These are phyloP conservation scores for Cercospora beticola DNA, from an alignment of 2,329 filamentous ascomycete genomes.

Conservation along the genomic window DNA sequence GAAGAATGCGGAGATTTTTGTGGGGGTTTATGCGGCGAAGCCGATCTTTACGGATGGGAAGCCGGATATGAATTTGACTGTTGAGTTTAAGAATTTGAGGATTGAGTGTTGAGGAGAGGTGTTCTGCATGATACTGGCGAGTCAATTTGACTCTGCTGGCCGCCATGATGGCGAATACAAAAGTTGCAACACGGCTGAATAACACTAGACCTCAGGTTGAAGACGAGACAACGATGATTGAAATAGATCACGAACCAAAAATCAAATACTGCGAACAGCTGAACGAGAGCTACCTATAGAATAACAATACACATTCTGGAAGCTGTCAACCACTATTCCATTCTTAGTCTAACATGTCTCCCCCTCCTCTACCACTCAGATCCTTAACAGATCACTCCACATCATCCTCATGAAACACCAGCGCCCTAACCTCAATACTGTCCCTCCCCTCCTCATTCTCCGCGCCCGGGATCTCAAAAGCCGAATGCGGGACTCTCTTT, in stretches of 20 bases:
- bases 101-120: conserved; percentile 17
- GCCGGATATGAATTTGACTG: conserved; percentile 16
- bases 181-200: too few species aligned
- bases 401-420: conserved; percentile 62
- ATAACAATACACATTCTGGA: neutral
- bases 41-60: conserved; percentile 15
- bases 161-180: too few species aligned
- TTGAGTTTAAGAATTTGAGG: conserved; percentile 19
- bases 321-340: neutral
- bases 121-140: neutral
- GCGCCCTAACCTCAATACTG: conserved; percentile 81
- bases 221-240: neutral
- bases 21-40: conserved; percentile 23
- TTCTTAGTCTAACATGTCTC: neutral
- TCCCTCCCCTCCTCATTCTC: conserved; percentile 68
- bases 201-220: neutral
- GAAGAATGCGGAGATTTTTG: conserved; percentile 21
- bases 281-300: neutral
- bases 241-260: neutral
- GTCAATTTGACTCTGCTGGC: neutral
- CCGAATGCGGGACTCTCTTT: conserved; percentile 61
- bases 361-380: neutral
- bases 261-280: neutral
- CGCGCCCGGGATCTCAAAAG: conserved; percentile 72
- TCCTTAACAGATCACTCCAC: conserved; percentile 6